Percentiles rank a stretch among this genome's conserved stretches.
Evolutionary conservation across 2,329 filamentous ascomycete species (phyloP).

Genomic region (Fusarium floridanum): DNA sequence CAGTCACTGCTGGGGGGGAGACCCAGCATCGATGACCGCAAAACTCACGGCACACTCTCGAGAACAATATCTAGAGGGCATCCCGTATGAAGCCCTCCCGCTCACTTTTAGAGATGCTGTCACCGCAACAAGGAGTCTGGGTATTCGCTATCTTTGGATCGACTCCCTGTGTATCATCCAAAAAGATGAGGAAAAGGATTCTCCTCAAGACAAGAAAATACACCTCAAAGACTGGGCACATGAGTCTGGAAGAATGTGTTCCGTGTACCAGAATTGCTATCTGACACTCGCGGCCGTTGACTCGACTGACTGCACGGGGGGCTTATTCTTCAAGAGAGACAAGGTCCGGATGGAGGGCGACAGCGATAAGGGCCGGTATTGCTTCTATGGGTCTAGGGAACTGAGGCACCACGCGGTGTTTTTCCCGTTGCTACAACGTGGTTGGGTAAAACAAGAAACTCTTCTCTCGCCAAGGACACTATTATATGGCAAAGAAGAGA

Average conservation of each 20-base stretch:
- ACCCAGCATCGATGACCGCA: neutral
- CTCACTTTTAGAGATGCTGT: neutral
- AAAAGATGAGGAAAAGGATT: neutral
- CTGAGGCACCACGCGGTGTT: rapidly evolving
- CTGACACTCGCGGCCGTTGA: neutral
- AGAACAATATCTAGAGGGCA: neutral
- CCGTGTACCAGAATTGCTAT: neutral
- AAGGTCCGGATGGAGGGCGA: neutral
- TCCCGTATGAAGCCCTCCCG: neutral
- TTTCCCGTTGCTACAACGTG: neutral
- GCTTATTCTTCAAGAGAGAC: neutral
- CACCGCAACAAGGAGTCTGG: neutral
- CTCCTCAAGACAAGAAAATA: neutral
- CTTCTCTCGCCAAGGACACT: neutral
- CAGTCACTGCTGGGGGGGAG: neutral
- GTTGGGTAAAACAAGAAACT: neutral
- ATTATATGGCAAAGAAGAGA: neutral
- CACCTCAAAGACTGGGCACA: neutral
- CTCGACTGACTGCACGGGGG: neutral
- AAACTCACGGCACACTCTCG: neutral
- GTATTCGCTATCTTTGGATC: neutral
- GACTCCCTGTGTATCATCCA: neutral
- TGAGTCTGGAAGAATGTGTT: neutral
- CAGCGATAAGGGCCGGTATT: neutral
- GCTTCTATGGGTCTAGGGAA: rapidly evolving